These are phyloP conservation scores for Penicillium atrosanguineum DNA, from an alignment of 495 filamentous ascomycete genomes.

Conservation along the genomic window DNA sequence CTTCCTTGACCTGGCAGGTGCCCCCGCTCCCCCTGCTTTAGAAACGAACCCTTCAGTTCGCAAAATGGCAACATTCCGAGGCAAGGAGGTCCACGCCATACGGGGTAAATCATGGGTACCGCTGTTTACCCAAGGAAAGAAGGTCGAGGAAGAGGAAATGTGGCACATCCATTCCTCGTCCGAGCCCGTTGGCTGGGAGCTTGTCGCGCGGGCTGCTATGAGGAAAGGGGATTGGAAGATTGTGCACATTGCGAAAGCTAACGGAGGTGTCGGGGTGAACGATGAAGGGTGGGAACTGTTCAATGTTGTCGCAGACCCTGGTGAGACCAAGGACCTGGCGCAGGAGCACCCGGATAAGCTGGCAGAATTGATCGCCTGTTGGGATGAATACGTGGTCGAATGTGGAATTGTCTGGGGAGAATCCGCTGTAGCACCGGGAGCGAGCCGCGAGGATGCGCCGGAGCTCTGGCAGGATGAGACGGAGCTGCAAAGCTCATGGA, in stretches of 20 bases:
- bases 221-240: constrained; percentile 42
- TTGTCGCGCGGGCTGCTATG: constrained; percentile 35
- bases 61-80: constrained; percentile 4
- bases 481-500: too few species aligned
- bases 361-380: constrained; percentile 31
- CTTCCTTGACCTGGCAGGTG: constrained; percentile 14
- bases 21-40: background rate
- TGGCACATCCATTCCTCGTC: constrained; percentile 16
- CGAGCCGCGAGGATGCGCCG: too few species aligned
- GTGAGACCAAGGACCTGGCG: constrained; percentile 38
- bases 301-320: constrained; percentile 36
- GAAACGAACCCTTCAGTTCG: too few species aligned
- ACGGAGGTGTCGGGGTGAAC: constrained; percentile 7
- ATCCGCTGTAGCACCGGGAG: too few species aligned
- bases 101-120: constrained; percentile 15
- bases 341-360: constrained; percentile 24
- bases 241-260: constrained; percentile 9
- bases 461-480: too few species aligned
- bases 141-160: too few species aligned
- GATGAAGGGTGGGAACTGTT: constrained; percentile 33
- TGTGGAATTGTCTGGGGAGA: constrained; percentile 21
- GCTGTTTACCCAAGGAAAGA: too few species aligned
- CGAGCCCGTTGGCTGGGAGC: constrained; percentile 33
- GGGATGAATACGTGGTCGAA: constrained; percentile 37
- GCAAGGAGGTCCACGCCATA: constrained; percentile 11